Evolutionary conservation across 208 protist species (phyloP).

Genomic region (Trypanosoma scelopori): DNA sequence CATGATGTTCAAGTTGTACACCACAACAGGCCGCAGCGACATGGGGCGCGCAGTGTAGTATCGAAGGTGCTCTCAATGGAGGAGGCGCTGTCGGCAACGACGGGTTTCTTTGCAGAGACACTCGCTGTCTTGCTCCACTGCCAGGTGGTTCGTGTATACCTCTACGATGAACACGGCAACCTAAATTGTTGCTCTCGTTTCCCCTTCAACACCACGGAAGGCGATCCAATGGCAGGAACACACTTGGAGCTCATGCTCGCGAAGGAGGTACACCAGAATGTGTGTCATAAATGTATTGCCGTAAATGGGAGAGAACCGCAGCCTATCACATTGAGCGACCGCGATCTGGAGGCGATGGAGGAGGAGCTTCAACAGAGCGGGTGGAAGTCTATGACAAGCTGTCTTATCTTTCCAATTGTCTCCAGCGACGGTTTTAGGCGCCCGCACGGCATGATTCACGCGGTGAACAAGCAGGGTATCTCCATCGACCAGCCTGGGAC

Average conservation of each 20-base stretch:
- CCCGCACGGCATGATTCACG: slow-evolving; percentile 83
- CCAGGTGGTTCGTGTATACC: slow-evolving; percentile 85
- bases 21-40: neutral
- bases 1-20: neutral
- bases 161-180: slow-evolving; percentile 77
- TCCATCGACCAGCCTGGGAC: slow-evolving; percentile 4
- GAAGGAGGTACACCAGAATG: slow-evolving; percentile 74
- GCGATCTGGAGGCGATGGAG: slow-evolving; percentile 37
- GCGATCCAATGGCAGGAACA: slow-evolving; percentile 71
- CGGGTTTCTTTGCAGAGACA: slow-evolving; percentile 74
- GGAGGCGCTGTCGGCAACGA: slow-evolving; percentile 51
- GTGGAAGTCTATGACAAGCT: slow-evolving; percentile 73
- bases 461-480: slow-evolving; percentile 77
- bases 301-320: slow-evolving; percentile 61
- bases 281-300: slow-evolving; percentile 73
- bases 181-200: slow-evolving; percentile 70
- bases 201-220: slow-evolving; percentile 41
- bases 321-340: slow-evolving; percentile 26
- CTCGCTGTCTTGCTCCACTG: slow-evolving; percentile 75
- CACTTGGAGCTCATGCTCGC: slow-evolving; percentile 76
- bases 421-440: slow-evolving; percentile 30
- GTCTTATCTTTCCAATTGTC: slow-evolving; percentile 83
- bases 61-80: slow-evolving; percentile 25
- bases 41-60: slow-evolving; percentile 13
- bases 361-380: slow-evolving; percentile 45